Evolutionary conservation across 192 early-diverging fungal species (phyloP).

Genomic region (Backusella luteola): DNA sequence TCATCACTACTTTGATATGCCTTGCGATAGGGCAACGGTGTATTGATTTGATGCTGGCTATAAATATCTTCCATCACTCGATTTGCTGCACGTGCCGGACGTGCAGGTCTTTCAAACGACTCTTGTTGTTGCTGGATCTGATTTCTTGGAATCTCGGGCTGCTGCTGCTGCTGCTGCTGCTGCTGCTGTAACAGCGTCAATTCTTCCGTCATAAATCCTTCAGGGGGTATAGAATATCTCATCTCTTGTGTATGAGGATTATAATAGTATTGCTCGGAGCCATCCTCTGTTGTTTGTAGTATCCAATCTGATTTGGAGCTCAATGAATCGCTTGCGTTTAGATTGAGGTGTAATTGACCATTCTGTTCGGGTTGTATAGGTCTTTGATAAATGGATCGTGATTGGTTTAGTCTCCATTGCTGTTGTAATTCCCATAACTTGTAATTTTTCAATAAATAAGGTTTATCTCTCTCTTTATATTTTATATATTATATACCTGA

Average conservation of each 20-base stretch:
- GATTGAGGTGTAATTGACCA: conserved; percentile 3
- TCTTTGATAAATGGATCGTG: neutral
- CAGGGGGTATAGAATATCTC: conserved; percentile 42
- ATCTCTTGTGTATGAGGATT: conserved; percentile 42
- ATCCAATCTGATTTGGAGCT: conserved; percentile 9
- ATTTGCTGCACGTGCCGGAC: conserved; percentile 16
- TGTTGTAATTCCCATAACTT: conserved; percentile 14
- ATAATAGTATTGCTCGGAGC: conserved; percentile 40
- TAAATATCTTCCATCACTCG: conserved; percentile 4
- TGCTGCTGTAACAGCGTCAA: neutral
- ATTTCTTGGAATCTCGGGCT: neutral
- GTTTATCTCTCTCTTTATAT: neutral
- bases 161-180: neutral
- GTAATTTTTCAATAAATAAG: neutral
- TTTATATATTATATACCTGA: neutral
- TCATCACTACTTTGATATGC: neutral
- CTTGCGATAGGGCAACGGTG: neutral
- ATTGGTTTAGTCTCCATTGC: conserved; percentile 6
- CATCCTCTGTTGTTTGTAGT: conserved; percentile 42
- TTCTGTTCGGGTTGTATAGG: neutral
- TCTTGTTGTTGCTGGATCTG: neutral
- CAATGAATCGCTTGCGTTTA: conserved; percentile 4
- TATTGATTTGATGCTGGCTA: neutral
- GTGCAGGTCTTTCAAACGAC: conserved; percentile 5
- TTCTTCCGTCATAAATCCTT: conserved; percentile 6